Conservation (phyloP, 2,329 filamentous ascomycete genomes). For the Pestalotiopsis sp. region DNA sequence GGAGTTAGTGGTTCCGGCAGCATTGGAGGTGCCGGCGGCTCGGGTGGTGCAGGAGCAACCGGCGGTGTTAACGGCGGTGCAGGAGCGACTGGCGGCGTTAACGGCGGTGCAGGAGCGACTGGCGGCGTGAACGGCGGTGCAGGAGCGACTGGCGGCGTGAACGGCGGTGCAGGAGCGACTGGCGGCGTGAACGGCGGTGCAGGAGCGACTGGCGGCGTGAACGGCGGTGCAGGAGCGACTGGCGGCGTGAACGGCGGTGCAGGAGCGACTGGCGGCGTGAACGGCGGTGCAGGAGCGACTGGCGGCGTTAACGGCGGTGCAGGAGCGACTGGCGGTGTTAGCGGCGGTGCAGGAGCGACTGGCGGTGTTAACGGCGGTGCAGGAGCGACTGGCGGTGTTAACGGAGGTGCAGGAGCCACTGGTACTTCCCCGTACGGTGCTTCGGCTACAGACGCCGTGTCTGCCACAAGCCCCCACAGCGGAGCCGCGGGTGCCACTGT, state of each 20-base stretch:
- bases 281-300: background rate
- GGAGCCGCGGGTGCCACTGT: background rate
- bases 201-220: background rate
- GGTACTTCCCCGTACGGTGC: background rate
- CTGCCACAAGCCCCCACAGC: background rate
- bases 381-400: background rate
- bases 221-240: background rate
- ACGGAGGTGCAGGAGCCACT: background rate
- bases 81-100: background rate
- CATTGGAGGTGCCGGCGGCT: background rate
- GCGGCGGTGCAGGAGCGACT: background rate
- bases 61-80: background rate
- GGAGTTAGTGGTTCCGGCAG: background rate
- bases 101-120: background rate
- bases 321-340: background rate
- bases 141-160: background rate
- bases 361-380: background rate
- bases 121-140: background rate
- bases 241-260: background rate
- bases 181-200: background rate
- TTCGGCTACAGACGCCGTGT: conserved; percentile 1
- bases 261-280: background rate
- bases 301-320: background rate
- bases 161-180: background rate
- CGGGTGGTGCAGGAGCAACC: no score